Base-by-base conservation (phyloP, 306 rosid species). In the Rosa rugosa region DNA sequence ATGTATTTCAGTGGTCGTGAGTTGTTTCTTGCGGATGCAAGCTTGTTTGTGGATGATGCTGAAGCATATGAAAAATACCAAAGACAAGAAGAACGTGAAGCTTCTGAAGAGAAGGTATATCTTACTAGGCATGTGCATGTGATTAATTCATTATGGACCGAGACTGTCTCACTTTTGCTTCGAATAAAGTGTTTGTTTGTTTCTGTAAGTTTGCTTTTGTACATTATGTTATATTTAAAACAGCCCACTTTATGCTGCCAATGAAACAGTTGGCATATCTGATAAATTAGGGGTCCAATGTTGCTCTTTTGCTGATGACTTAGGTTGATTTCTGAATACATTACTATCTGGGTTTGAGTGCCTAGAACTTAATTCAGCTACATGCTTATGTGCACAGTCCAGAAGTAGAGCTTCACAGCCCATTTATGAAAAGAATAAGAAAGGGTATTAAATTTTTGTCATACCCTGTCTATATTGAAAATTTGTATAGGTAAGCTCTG, bases 41-140 rank as follows among this genome's bases (percentile, higher is more conserved):
- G 94, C 85, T 78, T 90, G 89, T 96, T 96, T 87, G 99, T 96
- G 85, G 99, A 96, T 82, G 99, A 96, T 85, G 93, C 81, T 10
- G 99, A 91, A 86, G 99, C 99, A 49, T 91, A 90, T 79, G 99
- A 96, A 56, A 77, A 84, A 72, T 96, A 91, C 83, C 90, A 83
- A 27, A 93, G 97, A 83, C 94, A 89, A 67, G 87, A 87, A 72
- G 89, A 91, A 82, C 46, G 86, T 57, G 83, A 83, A 50, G 82
- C 75, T n/a, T 46, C 85, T 54, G 92, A 82, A 79, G 78, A 80
- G 82, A 87, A 88, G 84, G 99, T 93, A 85, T 40, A 53, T 46
- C 23, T n/a, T 53, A 77, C 56, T 34, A 62, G 1, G 44, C 44
- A 64, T 6, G 45, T 44, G 20, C 17, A 38, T 63, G 71, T 63